Evolutionary conservation across 2,329 filamentous ascomycete species (phyloP).

Genomic region (Trichoderma afroharzianum): DNA sequence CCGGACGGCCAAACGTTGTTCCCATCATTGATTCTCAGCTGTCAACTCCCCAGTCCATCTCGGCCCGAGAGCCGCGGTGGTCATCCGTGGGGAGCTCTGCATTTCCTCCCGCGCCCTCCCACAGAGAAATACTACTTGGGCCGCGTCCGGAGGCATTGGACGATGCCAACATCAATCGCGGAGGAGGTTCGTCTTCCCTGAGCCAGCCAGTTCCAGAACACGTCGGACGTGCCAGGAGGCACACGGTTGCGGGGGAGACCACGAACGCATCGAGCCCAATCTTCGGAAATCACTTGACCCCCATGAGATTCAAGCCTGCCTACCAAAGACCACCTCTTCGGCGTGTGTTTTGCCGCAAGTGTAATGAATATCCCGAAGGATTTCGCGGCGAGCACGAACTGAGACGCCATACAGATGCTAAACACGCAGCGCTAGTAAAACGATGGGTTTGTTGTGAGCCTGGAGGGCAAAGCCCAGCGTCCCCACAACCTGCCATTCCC

Average conservation of each 20-base stretch:
- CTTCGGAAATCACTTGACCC: slow-evolving; percentile 42
- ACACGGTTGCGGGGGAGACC: slow-evolving; percentile 47
- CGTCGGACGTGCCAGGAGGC: slow-evolving; percentile 32
- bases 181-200: background rate
- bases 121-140: slow-evolving; percentile 2
- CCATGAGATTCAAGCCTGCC: slow-evolving; percentile 34
- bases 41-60: background rate
- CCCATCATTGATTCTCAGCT: background rate
- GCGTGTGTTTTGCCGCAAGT: slow-evolving; percentile 73
- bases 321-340: slow-evolving; percentile 58
- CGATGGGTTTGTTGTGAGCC: slow-evolving; percentile 56
- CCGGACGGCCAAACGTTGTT: background rate
- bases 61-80: slow-evolving; percentile 9
- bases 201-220: slow-evolving; percentile 17
- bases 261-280: slow-evolving; percentile 38
- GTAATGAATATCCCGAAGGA: slow-evolving; percentile 77
- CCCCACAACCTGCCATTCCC: slow-evolving; percentile 48
- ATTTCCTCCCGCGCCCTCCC: background rate
- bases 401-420: slow-evolving; percentile 61
- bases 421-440: slow-evolving; percentile 53
- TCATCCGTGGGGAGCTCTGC: slow-evolving; percentile 9
- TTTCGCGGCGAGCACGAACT: slow-evolving; percentile 90
- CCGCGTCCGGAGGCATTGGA: slow-evolving; percentile 16
- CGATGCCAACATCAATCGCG: slow-evolving; percentile 16
- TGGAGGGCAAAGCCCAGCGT: slow-evolving; percentile 32